Conservation (phyloP, 352 stramenopile genomes). For the Phytopythium sindhum region DNA sequence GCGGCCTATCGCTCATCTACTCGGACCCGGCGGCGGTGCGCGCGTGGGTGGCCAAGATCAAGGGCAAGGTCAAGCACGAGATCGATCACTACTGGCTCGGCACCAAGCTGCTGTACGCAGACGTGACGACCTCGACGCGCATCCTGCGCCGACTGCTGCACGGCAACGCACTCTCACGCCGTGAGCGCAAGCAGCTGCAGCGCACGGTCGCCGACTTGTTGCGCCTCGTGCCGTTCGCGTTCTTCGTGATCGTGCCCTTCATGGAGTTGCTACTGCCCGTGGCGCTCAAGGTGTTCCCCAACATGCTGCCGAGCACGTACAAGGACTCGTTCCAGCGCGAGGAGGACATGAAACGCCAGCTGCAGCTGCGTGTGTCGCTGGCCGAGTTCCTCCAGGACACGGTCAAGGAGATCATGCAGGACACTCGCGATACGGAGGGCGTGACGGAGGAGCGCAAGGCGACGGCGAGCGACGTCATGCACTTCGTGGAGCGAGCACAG, state of each 20-base stretch:
- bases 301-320: slow-evolving; percentile 99
- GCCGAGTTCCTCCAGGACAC: slow-evolving; percentile 98
- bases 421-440: slow-evolving; percentile 75
- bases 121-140: slow-evolving; percentile 93
- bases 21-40: slow-evolving; percentile 62
- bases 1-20: slow-evolving; percentile 56
- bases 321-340: slow-evolving; percentile 94
- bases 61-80: slow-evolving; percentile 87
- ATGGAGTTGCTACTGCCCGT: slow-evolving; percentile 98
- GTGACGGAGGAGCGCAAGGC: slow-evolving; percentile 75
- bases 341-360: slow-evolving; percentile 98
- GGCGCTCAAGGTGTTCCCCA: slow-evolving; percentile 97
- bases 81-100: slow-evolving; percentile 97
- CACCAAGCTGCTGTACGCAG: slow-evolving; percentile 94
- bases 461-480: slow-evolving; percentile 79
- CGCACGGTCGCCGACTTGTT: slow-evolving; percentile 96
- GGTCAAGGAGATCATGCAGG: slow-evolving; percentile 87
- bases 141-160: slow-evolving; percentile 91
- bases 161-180: slow-evolving; percentile 92
- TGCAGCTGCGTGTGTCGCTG: slow-evolving; percentile 95
- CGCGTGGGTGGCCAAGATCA: slow-evolving; percentile 58
- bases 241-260: slow-evolving; percentile 98
- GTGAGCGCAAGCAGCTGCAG: slow-evolving; percentile 96
- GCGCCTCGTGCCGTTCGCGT: slow-evolving; percentile 95
- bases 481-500: slow-evolving; percentile 82